Conservation (phyloP, 2,329 filamentous ascomycete genomes). For the Penicillium sp. region DNA sequence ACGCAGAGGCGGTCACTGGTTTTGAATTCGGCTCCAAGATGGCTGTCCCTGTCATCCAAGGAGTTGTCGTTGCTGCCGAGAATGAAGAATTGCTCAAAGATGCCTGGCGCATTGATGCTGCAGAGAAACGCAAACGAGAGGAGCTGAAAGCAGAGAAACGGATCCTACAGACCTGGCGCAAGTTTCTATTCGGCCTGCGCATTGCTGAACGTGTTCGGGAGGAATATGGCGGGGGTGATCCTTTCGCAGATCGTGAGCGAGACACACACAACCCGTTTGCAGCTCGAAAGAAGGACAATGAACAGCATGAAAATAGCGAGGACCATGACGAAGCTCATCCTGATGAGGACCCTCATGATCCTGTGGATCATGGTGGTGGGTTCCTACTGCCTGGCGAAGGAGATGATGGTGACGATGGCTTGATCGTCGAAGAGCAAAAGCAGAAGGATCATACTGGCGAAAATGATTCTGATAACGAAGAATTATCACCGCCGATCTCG, state of each 20-base stretch:
- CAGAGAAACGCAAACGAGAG: conserved; percentile 75
- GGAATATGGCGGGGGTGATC: conserved; percentile 69
- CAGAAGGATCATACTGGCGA: neutral
- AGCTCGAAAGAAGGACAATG: conserved; percentile 15
- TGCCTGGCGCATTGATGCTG: conserved; percentile 77
- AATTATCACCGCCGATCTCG: conserved; percentile 12
- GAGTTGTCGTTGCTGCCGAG: conserved; percentile 85
- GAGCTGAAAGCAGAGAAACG: conserved; percentile 79
- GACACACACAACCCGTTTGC: conserved; percentile 44
- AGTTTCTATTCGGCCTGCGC: conserved; percentile 81
- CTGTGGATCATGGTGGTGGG: conserved; percentile 31
- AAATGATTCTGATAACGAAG: neutral
- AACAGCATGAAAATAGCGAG: conserved; percentile 7
- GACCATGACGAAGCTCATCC: no score
- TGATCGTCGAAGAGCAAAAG: conserved; percentile 34
- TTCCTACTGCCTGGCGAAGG: conserved; percentile 29
- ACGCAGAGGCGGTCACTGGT: conserved; percentile 90
- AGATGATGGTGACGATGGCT: conserved; percentile 27
- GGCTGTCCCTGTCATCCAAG: conserved; percentile 88
- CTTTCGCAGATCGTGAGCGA: conserved; percentile 33
- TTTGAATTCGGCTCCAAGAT: conserved; percentile 96
- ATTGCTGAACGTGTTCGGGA: conserved; percentile 76
- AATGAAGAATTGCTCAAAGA: conserved; percentile 74
- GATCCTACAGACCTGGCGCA: conserved; percentile 79
- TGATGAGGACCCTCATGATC: conserved; percentile 14